A percentile compares a stretch with the other conserved stretches of the same genome.
phyloP scores from a whole-genome alignment of 495 filamentous ascomycete genomes.

The Hyaloscypha hepaticicola region DNA sequence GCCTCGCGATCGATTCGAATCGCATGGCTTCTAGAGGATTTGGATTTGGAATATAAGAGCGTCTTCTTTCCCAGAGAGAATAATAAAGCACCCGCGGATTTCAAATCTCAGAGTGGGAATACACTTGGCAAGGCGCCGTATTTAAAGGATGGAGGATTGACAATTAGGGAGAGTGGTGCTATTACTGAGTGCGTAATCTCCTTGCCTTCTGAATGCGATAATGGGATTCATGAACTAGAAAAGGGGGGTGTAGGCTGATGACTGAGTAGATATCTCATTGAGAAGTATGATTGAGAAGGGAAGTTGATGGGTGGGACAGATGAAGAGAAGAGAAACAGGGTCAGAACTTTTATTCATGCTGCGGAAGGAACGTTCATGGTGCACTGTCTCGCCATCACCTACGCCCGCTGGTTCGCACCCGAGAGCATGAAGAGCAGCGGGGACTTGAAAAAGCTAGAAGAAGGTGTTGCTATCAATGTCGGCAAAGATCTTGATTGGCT shows the following conservation, averaged over 20 bases:
- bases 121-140: slow-evolving; percentile 39
- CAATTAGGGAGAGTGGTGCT: slow-evolving; percentile 41
- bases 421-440: slow-evolving; percentile 4
- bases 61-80: slow-evolving; percentile 33
- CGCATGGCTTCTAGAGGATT: slow-evolving; percentile 44
- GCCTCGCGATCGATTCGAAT: slow-evolving; percentile 42
- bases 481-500: slow-evolving; percentile 39
- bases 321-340: slow-evolving; percentile 23
- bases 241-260: neutral
- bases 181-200: slow-evolving; percentile 32
- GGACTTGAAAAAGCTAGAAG: slow-evolving; percentile 22
- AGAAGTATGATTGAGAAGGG: slow-evolving; percentile 37
- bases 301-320: slow-evolving; percentile 31
- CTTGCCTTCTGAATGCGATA: neutral
- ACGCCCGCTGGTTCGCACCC: slow-evolving; percentile 34
- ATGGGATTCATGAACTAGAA: neutral
- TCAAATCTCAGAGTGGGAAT: slow-evolving; percentile 35
- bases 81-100: slow-evolving; percentile 32
- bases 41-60: slow-evolving; percentile 35
- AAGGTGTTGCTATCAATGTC: slow-evolving; percentile 34
- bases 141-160: slow-evolving; percentile 35
- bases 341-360: slow-evolving; percentile 37
- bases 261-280: slow-evolving; percentile 37
- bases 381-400: slow-evolving; percentile 38
- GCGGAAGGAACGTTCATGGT: slow-evolving; percentile 41